A percentile compares a stretch with the other conserved stretches of the same genome.
phyloP scores from a whole-genome alignment of 768 basidiomycete species.

The Psilocybe subaeruginosa region DNA sequence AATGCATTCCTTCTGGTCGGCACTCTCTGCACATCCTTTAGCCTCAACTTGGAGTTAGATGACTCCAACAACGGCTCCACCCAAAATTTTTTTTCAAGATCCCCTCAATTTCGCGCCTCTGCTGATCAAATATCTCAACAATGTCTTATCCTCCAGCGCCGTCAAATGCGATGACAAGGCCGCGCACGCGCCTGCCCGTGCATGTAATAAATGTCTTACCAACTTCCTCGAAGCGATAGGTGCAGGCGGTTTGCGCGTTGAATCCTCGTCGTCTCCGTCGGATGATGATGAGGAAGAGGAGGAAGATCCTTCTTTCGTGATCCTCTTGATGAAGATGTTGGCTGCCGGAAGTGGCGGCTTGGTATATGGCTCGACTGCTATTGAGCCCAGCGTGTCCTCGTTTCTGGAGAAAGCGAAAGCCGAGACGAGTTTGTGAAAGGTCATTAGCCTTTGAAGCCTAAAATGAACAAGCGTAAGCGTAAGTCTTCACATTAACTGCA shows the following conservation, averaged over 20 bases:
- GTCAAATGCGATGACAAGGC: conserved; percentile 26
- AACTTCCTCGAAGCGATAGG: conserved; percentile 28
- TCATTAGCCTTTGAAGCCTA: conserved; percentile 37
- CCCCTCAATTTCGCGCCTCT: conserved; percentile 22
- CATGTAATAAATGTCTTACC: conserved; percentile 33
- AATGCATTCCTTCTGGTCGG: no score
- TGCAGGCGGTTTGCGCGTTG: conserved; percentile 7
- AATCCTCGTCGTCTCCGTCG: not conserved
- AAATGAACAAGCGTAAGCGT: not conserved
- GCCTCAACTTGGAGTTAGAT: no score
- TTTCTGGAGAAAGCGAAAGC: conserved; percentile 32
- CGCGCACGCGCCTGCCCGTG: conserved; percentile 29
- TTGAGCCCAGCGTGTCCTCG: conserved; percentile 16
- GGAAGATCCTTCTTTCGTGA: conserved; percentile 17
- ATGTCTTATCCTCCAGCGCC: conserved; percentile 15
- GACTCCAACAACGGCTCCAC: no score
- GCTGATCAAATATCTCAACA: conserved; percentile 20
- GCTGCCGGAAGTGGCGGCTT: conserved; percentile 41
- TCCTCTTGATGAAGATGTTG: conserved; percentile 43
- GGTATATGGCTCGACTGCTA: conserved; percentile 36
- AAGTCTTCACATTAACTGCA: not conserved
- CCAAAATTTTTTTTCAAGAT: not conserved
- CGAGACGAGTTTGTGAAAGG: conserved; percentile 39
- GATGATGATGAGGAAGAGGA: not conserved
- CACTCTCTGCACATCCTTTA: no score